Evolutionary conservation across 306 rosid genomes (phyloP).

Genomic region (Echinosophora koreensis): DNA sequence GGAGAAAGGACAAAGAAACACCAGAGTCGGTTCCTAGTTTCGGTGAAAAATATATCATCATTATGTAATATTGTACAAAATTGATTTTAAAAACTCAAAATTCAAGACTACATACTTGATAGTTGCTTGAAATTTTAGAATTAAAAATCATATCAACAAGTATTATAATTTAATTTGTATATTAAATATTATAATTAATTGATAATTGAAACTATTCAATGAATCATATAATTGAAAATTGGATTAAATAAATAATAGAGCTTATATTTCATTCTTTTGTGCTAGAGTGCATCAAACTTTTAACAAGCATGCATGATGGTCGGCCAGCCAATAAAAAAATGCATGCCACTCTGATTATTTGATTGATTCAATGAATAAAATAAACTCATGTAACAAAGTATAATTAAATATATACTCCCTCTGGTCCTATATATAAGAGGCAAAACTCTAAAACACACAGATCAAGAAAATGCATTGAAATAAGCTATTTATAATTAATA

Average conservation of each 20-base stretch:
- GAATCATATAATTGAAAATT: not conserved
- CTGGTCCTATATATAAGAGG: too few relatives aligned
- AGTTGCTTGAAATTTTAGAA: too few relatives aligned
- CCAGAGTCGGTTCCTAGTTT: not conserved
- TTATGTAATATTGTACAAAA: not conserved
- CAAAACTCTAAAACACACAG: too few relatives aligned
- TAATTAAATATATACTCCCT: too few relatives aligned
- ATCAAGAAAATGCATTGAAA: too few relatives aligned
- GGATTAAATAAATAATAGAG: not conserved
- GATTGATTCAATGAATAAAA: too few relatives aligned
- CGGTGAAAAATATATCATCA: not conserved
- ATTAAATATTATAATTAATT: not conserved
- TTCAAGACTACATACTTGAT: too few relatives aligned
- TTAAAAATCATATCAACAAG: not conserved
- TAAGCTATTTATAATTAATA: too few relatives aligned
- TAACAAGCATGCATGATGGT: not conserved
- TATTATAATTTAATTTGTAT: not conserved
- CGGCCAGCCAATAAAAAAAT: too few relatives aligned
- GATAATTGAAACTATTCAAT: not conserved
- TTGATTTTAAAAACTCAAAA: not conserved
- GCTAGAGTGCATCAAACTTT: not conserved
- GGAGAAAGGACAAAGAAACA: not conserved
- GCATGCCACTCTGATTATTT: not conserved
- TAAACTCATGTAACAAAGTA: not conserved
- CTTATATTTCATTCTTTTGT: constrained; percentile 5